Conservation (phyloP, 345 rosid genomes). For the Noccaea caerulescens region DNA sequence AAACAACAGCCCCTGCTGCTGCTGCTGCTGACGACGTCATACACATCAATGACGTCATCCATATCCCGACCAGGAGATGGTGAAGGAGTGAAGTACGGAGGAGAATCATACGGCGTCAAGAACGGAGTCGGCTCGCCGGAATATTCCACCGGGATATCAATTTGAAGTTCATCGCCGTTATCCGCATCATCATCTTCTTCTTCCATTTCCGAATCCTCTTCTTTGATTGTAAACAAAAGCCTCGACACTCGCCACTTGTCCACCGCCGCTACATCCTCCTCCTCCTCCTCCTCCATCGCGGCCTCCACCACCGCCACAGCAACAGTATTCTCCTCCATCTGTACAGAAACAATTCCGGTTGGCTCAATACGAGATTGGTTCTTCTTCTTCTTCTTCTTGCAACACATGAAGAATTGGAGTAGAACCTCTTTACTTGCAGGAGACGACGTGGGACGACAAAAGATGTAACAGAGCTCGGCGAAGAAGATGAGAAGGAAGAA, state of each 20-base stretch:
- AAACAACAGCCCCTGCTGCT: constrained; percentile 2
- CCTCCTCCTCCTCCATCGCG: constrained; percentile 8
- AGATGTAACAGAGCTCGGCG: constrained; percentile 42
- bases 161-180: neutral
- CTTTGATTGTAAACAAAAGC: constrained; percentile 43
- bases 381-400: constrained; percentile 20
- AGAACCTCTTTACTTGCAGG: constrained; percentile 38
- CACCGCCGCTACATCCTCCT: neutral
- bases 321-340: constrained; percentile 15
- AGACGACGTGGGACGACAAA: constrained; percentile 35
- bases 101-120: constrained; percentile 44
- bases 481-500: constrained; percentile 37
- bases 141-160: constrained; percentile 28
- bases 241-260: constrained; percentile 43
- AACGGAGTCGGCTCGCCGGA: constrained; percentile 42
- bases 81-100: constrained; percentile 43
- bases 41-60: constrained; percentile 35
- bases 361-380: constrained; percentile 41
- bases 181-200: constrained; percentile 8
- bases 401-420: constrained; percentile 36
- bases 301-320: neutral
- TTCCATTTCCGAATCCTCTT: constrained; percentile 38
- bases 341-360: constrained; percentile 30
- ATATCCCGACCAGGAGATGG: constrained; percentile 43
- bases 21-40: constrained; percentile 14